Evolutionary conservation across 768 basidiomycete species (phyloP).

Genomic region (Podaxis sp.): DNA sequence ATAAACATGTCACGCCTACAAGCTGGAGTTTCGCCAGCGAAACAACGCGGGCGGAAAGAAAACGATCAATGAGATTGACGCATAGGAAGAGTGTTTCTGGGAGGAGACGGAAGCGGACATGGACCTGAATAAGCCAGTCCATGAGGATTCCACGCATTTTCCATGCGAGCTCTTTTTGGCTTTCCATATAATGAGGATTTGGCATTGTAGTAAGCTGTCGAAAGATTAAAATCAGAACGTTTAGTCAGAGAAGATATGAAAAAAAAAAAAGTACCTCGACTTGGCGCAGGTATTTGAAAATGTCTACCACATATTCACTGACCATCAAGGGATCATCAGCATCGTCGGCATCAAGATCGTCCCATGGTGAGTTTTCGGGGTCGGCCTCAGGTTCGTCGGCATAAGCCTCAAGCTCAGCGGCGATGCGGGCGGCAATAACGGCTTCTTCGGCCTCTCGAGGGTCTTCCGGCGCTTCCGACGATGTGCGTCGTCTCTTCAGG

Average conservation of each 20-base stretch:
- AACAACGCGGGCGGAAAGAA: slow-evolving; percentile 74
- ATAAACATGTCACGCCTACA: slow-evolving; percentile 92
- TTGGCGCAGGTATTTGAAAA: slow-evolving; percentile 88
- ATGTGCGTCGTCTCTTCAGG: slow-evolving; percentile 71
- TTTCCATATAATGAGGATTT: slow-evolving; percentile 92
- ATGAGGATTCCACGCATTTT: slow-evolving; percentile 93
- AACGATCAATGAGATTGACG: slow-evolving; percentile 89
- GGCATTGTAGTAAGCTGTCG: slow-evolving; percentile 78
- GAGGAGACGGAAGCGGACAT: slow-evolving; percentile 86
- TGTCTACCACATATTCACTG: slow-evolving; percentile 92
- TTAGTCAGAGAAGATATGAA: neutral
- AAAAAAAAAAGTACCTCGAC: slow-evolving; percentile 64
- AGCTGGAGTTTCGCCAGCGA: slow-evolving; percentile 94
- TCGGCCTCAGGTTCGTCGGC: slow-evolving; percentile 63
- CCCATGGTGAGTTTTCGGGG: slow-evolving; percentile 71
- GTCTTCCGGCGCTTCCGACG: slow-evolving; percentile 66
- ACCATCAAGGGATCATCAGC: slow-evolving; percentile 95
- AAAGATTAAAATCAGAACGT: neutral
- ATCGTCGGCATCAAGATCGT: slow-evolving; percentile 92
- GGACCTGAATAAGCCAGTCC: slow-evolving; percentile 97
- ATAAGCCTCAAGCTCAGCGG: slow-evolving; percentile 50
- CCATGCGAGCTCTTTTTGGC: slow-evolving; percentile 93
- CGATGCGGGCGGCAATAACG: slow-evolving; percentile 40
- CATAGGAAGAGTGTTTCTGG: slow-evolving; percentile 95
- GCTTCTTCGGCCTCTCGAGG: slow-evolving; percentile 45